phyloP scores from a whole-genome alignment of 2,329 filamentous ascomycete genomes.

The Aureobasidium namibiae region DNA sequence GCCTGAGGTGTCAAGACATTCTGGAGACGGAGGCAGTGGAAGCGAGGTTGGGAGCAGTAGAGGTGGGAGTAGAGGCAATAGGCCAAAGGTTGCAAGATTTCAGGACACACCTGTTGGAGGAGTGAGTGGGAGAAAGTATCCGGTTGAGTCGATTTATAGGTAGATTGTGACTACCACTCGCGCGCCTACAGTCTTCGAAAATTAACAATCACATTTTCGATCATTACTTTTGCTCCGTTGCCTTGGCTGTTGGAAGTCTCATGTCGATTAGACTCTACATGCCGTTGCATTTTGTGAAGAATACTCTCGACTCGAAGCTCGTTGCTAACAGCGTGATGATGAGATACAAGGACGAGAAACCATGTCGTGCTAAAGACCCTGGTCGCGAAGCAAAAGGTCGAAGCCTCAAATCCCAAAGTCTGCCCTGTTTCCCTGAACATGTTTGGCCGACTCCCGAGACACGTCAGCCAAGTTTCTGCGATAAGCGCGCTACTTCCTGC shows the following conservation, averaged over 20 bases:
- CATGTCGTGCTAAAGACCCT: not conserved
- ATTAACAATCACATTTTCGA: too few species aligned
- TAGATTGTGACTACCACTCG: not conserved
- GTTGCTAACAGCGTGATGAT: not conserved
- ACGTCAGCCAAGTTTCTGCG: too few species aligned
- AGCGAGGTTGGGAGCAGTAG: conserved; percentile 1
- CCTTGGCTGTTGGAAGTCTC: too few species aligned
- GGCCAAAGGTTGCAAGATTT: not conserved
- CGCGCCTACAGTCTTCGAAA: too few species aligned
- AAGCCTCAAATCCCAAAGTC: not conserved
- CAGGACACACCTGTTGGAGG: not conserved
- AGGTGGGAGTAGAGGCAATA: not conserved
- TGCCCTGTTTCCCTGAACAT: not conserved
- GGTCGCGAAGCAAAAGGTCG: not conserved
- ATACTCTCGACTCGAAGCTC: too few species aligned
- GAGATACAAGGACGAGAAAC: not conserved
- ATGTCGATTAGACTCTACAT: too few species aligned
- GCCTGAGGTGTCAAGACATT: not conserved
- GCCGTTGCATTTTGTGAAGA: too few species aligned
- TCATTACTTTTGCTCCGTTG: too few species aligned
- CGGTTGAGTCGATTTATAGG: conserved; percentile 3
- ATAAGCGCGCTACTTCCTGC: not conserved
- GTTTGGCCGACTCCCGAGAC: not conserved
- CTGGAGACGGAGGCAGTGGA: not conserved
- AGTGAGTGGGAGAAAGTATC: not conserved